A percentile compares a stretch with the other conserved stretches of the same genome.
These are phyloP conservation scores for Aspergillus oerlinghausenensis DNA, from an alignment of 2,329 filamentous ascomycete genomes.

Conservation along the genomic window DNA sequence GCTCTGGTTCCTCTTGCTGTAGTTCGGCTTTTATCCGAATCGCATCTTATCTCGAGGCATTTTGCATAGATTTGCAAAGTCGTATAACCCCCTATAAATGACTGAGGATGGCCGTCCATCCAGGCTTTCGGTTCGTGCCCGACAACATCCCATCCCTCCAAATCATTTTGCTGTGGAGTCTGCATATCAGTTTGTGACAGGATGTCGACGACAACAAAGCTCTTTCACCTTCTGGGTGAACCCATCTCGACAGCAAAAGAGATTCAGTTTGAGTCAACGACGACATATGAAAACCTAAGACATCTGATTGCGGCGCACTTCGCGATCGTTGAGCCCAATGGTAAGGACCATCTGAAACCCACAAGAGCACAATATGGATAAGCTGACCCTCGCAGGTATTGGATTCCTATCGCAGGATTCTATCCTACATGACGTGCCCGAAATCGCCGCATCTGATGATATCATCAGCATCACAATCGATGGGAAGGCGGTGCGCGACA, in stretches of 20 bases:
- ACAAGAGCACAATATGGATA: neutral
- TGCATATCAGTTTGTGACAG: neutral
- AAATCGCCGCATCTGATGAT: constrained; percentile 8
- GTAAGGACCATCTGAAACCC: constrained; percentile 7
- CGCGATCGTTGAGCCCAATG: constrained; percentile 27
- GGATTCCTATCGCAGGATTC: constrained; percentile 14
- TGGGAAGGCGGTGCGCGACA: constrained; percentile 24
- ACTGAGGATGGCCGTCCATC: too few relatives aligned
- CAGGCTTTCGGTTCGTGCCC: constrained; percentile 32
- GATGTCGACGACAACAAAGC: constrained; percentile 11
- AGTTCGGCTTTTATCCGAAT: too few relatives aligned
- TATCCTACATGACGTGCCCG: constrained; percentile 9
- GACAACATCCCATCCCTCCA: constrained; percentile 36
- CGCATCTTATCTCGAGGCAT: too few relatives aligned
- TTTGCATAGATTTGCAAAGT: too few relatives aligned
- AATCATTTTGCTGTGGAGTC: constrained; percentile 13
- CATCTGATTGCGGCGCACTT: constrained; percentile 25
- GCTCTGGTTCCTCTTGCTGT: too few relatives aligned
- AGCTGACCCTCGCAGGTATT: constrained; percentile 11
- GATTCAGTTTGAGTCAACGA: constrained; percentile 19
- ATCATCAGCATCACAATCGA: constrained; percentile 25
- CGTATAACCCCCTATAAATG: too few relatives aligned
- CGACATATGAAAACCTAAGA: constrained; percentile 15
- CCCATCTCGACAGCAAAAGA: constrained; percentile 15
- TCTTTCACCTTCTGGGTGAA: constrained; percentile 21